These are phyloP conservation scores for Eutreptiella sp. DNA, from an alignment of 208 protist species.

Conservation along the genomic window DNA sequence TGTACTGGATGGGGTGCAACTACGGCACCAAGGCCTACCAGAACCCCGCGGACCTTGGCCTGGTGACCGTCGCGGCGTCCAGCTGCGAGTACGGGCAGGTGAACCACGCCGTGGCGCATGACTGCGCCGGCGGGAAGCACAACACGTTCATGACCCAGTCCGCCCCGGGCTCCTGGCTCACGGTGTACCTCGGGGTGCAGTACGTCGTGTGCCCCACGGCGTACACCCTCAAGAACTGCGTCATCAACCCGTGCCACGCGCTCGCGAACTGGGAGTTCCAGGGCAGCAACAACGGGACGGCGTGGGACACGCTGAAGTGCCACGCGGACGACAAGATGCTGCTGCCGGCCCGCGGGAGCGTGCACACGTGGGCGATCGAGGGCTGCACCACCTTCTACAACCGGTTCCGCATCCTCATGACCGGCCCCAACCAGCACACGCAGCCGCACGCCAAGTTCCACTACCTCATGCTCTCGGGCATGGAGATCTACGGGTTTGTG, in stretches of 20 bases:
- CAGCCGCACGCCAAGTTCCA: no score
- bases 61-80: background rate
- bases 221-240: background rate
- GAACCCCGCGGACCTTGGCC: background rate
- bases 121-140: background rate
- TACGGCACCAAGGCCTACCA: background rate
- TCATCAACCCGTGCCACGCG: background rate
- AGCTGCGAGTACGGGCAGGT: no score
- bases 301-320: background rate
- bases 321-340: background rate
- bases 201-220: no score
- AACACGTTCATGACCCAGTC: background rate
- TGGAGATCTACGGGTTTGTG: constrained; percentile 14
- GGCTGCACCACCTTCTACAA: background rate
- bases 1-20: background rate
- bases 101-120: no score
- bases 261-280: constrained; percentile 1
- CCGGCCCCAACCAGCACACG: background rate
- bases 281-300: background rate
- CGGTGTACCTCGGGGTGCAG: background rate
- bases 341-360: background rate
- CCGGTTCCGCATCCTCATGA: constrained; percentile 6
- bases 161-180: background rate
- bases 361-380: background rate
- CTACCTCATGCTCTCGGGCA: background rate